These are phyloP conservation scores for Sporothrix variecibatus DNA, from an alignment of 2,329 filamentous ascomycete genomes.

Conservation along the genomic window DNA sequence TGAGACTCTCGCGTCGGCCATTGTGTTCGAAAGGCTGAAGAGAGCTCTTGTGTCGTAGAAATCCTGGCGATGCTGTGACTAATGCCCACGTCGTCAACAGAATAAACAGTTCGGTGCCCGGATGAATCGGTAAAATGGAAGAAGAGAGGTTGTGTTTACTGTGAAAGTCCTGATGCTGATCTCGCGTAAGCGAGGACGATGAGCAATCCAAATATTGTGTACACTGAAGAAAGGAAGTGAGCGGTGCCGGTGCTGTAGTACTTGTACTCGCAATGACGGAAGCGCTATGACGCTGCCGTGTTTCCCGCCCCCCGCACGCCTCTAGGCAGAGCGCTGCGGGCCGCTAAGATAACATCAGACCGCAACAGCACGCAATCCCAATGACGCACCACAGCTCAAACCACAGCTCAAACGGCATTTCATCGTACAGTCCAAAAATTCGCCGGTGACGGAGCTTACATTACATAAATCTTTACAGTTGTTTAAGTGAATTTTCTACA, in stretches of 20 bases:
- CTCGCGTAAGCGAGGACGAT: neutral
- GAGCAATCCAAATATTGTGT: neutral
- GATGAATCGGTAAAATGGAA: neutral
- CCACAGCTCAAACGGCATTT: neutral
- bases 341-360: constrained; percentile 1
- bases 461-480: neutral
- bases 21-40: neutral
- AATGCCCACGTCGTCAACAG: neutral
- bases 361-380: neutral
- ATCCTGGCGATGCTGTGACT: neutral
- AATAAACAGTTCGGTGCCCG: neutral
- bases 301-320: neutral
- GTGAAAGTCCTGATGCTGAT: neutral
- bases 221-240: neutral
- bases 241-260: neutral
- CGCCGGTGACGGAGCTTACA: neutral
- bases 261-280: neutral
- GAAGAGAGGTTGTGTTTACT: neutral
- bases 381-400: neutral
- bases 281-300: neutral
- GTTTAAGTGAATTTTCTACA: no score
- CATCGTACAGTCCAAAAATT: neutral
- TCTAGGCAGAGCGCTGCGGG: neutral
- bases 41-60: neutral
- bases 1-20: neutral